Evolutionary conservation across 2,329 filamentous ascomycete genomes (phyloP).

Genomic region (Talaromyces amestolkiae): DNA sequence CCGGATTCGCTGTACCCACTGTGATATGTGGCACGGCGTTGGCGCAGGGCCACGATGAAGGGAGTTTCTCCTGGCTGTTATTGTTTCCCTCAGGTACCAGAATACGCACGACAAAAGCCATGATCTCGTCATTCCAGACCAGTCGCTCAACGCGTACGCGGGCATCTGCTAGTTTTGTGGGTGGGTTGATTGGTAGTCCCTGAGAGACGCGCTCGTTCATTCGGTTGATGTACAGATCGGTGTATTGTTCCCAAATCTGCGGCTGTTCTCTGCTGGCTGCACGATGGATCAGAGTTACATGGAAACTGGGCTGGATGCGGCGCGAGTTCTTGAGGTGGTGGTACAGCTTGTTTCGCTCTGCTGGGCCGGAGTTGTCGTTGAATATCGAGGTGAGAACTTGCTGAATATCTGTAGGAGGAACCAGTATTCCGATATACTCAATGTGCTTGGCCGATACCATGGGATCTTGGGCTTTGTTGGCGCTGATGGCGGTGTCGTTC

Average conservation of each 20-base stretch:
- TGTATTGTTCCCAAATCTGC: conserved; percentile 74
- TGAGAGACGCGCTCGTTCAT: conserved; percentile 30
- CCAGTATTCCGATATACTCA: conserved; percentile 64
- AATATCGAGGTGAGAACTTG: conserved; percentile 70
- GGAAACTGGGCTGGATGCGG: conserved; percentile 80
- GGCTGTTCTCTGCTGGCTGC: conserved; percentile 59
- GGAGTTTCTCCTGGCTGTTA: neutral
- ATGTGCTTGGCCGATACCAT: conserved; percentile 52
- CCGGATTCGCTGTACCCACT: conserved; percentile 70
- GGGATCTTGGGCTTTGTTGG: conserved; percentile 27
- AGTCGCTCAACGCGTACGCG: conserved; percentile 61
- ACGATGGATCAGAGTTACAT: conserved; percentile 90
- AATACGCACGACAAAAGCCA: conserved; percentile 84
- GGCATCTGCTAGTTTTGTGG: conserved; percentile 35
- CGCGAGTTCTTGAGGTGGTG: conserved; percentile 68
- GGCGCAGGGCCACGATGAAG: conserved; percentile 60
- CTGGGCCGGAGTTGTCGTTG: conserved; percentile 38
- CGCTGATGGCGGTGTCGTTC: conserved; percentile 6
- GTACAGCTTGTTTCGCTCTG: conserved; percentile 66
- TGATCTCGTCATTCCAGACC: conserved; percentile 81
- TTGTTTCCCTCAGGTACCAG: conserved; percentile 27
- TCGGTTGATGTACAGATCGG: conserved; percentile 52
- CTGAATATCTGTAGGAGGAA: conserved; percentile 53
- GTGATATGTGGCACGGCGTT: conserved; percentile 87
- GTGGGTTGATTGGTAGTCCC: conserved; percentile 24